Percentiles rank a stretch among this genome's conserved stretches.
phyloP scores from a whole-genome alignment of 306 rosid genomes.

The cucumber (Cucumis sativus) region Cucumber_9930_V3 NC_026660.2:30442001-30442500 shows the following conservation, averaged over 20 bases:
- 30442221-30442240: constrained; percentile 82
- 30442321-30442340: not conserved
- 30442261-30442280: constrained; percentile 35
- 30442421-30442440: no score
- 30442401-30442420: not conserved
- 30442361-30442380: not conserved
- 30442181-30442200: not conserved
- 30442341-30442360: not conserved
- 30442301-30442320: constrained; percentile 35
- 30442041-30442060: no score
- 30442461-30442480: no score
- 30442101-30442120: no score
- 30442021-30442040: not conserved
- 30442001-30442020: not conserved
- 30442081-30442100: no score
- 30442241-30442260: constrained; percentile 43
- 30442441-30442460: no score
- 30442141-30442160: not conserved
- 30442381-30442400: not conserved
- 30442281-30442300: constrained; percentile 33
- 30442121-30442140: not conserved
- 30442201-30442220: constrained; percentile 1
- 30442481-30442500: no score
- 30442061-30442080: no score
- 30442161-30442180: not conserved